Evolutionary conservation across 495 filamentous ascomycete species (phyloP).

Genomic region (Tuber magnatum): DNA sequence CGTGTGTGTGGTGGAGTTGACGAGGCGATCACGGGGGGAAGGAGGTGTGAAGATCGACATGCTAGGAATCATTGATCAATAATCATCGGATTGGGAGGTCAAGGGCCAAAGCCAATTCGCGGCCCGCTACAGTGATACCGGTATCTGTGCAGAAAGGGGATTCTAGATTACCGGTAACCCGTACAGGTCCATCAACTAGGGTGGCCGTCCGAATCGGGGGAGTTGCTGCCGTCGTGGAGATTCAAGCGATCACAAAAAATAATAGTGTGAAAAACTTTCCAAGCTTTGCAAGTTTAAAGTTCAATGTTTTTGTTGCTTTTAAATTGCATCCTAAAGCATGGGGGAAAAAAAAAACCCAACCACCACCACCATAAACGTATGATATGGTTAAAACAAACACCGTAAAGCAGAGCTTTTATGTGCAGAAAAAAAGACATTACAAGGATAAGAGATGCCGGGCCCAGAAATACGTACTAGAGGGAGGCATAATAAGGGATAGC

Average conservation of each 20-base stretch:
- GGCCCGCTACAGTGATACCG: not conserved
- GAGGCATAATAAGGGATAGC: not conserved
- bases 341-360: not conserved
- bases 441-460: not conserved
- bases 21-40: not conserved
- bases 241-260: not conserved
- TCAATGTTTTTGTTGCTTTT: not conserved
- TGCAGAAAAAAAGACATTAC: constrained; percentile 2
- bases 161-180: not conserved
- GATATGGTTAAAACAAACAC: not conserved
- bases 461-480: not conserved
- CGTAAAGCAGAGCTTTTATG: not conserved
- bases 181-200: not conserved
- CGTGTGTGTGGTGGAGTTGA: not conserved
- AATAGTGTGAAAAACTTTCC: not conserved
- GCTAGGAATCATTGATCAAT: not conserved
- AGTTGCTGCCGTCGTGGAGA: not conserved
- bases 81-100: not conserved
- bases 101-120: not conserved
- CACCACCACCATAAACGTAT: not conserved
- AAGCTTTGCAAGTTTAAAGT: not conserved
- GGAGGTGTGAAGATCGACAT: not conserved
- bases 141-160: not conserved
- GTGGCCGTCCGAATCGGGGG: not conserved
- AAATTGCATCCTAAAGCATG: not conserved